Evolutionary conservation across 768 basidiomycete species (phyloP), one percentile per base, ranked within the genome.

Genomic region (Boletus tylopilopsis): DNA sequence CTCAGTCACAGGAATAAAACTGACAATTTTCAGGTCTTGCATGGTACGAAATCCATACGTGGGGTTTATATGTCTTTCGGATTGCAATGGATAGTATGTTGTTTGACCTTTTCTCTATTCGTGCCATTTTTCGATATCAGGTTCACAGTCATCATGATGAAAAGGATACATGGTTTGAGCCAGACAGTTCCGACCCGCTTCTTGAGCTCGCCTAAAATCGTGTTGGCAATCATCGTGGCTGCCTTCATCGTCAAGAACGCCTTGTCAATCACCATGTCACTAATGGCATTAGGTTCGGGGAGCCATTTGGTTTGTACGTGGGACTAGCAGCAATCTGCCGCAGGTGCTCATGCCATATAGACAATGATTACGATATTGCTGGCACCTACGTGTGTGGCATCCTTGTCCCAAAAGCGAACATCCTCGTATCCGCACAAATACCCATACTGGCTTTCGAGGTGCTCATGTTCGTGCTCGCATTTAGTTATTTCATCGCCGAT

Each of bases 141-240:
- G 6, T 24, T 34, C 25, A 9, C 8, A 61, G 60, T 53, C 10
- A 55, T 61, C 41, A 49, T 61, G 60, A 60, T 61, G 36, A 60
- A 41, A 38, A 54, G 60, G 38, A 29, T 61, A 51, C 16, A 53
- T 2, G 55, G 43, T 10, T 23, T 61, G 18, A 60, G 58, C 36
- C 13, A 7, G 13, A 13, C 12, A 11, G 15, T 25, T 15, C 24
- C 36, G 7, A 32, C 23, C 2, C n/a, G 37, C 29, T 50, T 56
- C 6, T 22, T 60, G n/a, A 45, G 13, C n/a, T 44, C 49, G 0
- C 18, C 49, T 6, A 59, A 42, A 24, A 50, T 6, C 48, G 42
- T 60, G 11, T 24, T 48, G 16, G 34, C 11, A 4, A 19, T 15
- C 12, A 57, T 61, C 48, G n/a, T 44, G 16, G 19, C 29, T 3